A percentile compares a stretch with the other conserved stretches of the same genome.
These are phyloP conservation scores for Fulvia fulva DNA, from an alignment of 2,329 filamentous ascomycete genomes.

Conservation along the genomic window DNA sequence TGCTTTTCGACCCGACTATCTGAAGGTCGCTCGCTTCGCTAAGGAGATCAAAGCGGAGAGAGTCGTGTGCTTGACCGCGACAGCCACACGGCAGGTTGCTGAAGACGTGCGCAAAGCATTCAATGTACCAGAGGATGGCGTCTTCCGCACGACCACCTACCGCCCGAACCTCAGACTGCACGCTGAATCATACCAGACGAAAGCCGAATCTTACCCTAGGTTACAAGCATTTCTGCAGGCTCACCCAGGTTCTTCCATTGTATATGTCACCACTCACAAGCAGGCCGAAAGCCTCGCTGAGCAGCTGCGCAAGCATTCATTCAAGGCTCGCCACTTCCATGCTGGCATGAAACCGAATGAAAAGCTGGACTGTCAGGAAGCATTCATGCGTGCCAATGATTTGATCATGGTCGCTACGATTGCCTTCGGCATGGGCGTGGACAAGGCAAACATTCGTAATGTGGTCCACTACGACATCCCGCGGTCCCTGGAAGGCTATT, in stretches of 20 bases:
- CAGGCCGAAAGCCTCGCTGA: conserved; percentile 68
- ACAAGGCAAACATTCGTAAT: conserved; percentile 93
- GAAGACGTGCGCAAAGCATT: conserved; percentile 54
- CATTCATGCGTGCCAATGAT: conserved; percentile 75
- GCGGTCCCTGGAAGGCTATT: conserved; percentile 94
- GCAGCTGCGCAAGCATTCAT: conserved; percentile 59
- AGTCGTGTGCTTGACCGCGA: conserved; percentile 59
- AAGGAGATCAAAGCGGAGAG: conserved; percentile 55
- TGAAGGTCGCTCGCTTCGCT: conserved; percentile 55
- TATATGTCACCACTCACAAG: conserved; percentile 59
- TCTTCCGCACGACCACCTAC: conserved; percentile 59
- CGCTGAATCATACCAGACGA: conserved; percentile 43
- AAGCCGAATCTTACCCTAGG: conserved; percentile 45
- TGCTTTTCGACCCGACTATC: conserved; percentile 39
- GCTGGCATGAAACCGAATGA: conserved; percentile 67
- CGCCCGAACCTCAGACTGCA: conserved; percentile 55
- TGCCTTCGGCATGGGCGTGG: conserved; percentile 98
- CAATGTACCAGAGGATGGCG: conserved; percentile 45
- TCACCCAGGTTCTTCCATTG: conserved; percentile 54
- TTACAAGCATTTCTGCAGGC: conserved; percentile 48
- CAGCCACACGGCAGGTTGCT: conserved; percentile 55
- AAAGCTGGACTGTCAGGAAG: conserved; percentile 66
- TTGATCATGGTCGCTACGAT: conserved; percentile 97
- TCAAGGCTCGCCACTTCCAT: conserved; percentile 81
- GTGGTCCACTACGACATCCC: conserved; percentile 90